Evolutionary conservation across 257 asterid species (phyloP).

Genomic region (Jacaranda mimosifolia): DNA sequence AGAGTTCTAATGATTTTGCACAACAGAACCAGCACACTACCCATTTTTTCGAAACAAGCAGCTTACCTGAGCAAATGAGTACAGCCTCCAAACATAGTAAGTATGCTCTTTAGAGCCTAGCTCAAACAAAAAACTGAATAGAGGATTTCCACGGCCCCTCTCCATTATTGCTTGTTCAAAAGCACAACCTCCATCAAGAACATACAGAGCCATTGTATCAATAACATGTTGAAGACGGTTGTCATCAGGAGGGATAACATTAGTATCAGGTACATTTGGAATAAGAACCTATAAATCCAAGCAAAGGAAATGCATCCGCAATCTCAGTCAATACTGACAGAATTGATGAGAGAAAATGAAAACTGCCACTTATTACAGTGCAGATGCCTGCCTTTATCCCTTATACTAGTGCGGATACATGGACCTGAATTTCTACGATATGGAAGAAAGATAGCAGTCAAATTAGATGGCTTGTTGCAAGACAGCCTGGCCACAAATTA

Average conservation of each 20-base stretch:
- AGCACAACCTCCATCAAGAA: conserved; percentile 94
- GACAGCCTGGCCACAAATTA: not conserved
- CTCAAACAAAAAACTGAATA: conserved; percentile 82
- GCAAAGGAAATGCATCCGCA: conserved; percentile 19
- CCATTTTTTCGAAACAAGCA: not conserved
- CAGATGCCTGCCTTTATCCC: not conserved
- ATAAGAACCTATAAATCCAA: conserved; percentile 68
- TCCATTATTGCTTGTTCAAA: conserved; percentile 96
- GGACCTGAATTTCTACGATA: not conserved
- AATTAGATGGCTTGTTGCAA: conserved; percentile 18
- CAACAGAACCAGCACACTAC: not conserved
- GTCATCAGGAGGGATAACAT: conserved; percentile 76
- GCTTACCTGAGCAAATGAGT: conserved; percentile 88
- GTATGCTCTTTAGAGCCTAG: conserved; percentile 90
- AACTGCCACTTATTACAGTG: not conserved
- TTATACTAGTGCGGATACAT: not conserved
- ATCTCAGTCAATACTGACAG: conserved; percentile 9
- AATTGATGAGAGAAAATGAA: conserved; percentile 13
- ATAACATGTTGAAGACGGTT: conserved; percentile 76
- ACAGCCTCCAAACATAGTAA: conserved; percentile 91
- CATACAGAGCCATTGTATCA: conserved; percentile 88
- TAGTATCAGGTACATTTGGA: conserved; percentile 87
- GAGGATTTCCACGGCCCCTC: conserved; percentile 83
- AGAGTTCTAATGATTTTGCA: not conserved
- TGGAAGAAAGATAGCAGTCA: not conserved